Conservation (phyloP, 305 asterid species). For the Fraxinus angustifolia region DNA sequence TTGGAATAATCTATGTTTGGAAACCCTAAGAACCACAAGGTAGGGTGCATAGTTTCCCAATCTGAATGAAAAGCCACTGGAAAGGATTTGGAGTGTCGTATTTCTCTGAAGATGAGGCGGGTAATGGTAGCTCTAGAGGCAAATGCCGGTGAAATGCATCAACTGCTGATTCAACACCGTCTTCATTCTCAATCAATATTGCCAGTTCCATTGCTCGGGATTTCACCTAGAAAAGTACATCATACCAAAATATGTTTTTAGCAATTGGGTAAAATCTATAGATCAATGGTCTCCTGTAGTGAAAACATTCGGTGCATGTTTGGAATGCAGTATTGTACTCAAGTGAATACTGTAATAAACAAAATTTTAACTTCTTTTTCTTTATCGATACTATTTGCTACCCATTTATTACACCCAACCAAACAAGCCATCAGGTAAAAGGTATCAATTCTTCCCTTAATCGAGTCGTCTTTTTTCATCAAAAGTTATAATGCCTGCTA, state of each 20-base stretch:
- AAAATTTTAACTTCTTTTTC: background rate
- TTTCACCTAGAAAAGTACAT: slow-evolving; percentile 52
- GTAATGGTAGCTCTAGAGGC: slow-evolving; percentile 64
- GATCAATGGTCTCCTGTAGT: background rate
- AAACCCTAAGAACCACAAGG: slow-evolving; percentile 51
- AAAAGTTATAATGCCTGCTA: background rate
- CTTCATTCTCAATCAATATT: slow-evolving; percentile 57
- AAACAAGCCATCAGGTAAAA: background rate
- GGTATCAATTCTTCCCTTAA: background rate
- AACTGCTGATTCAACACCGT: slow-evolving; percentile 88
- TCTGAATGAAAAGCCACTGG: slow-evolving; percentile 78
- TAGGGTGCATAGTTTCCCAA: slow-evolving; percentile 61
- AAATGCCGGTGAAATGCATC: slow-evolving; percentile 87
- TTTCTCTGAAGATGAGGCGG: slow-evolving; percentile 36
- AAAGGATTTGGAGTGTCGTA: slow-evolving; percentile 52
- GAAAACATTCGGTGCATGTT: background rate
- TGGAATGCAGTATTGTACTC: background rate
- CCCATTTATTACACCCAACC: background rate
- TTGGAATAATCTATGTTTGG: background rate
- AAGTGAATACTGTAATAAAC: background rate
- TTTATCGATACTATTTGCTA: background rate
- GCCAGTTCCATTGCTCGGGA: slow-evolving; percentile 73
- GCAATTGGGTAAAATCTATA: background rate
- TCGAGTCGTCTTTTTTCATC: background rate
- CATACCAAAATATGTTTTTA: background rate